Evolutionary conservation across 2,329 filamentous ascomycete species (phyloP).

Genomic region (Talaromyces sp.): DNA sequence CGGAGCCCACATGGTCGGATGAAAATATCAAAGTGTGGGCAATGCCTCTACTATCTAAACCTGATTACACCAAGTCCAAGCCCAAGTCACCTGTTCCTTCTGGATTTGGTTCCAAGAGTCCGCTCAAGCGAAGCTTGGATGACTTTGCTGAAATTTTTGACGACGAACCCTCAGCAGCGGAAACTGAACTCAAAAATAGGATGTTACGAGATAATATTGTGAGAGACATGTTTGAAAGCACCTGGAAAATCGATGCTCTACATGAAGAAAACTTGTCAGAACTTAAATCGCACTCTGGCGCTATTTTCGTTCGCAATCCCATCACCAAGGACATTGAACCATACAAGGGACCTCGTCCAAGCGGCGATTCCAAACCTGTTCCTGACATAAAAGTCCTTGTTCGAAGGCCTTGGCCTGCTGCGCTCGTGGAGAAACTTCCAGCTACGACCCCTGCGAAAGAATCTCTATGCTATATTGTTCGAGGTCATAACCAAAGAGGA

Average conservation of each 20-base stretch:
- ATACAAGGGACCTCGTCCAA: slow-evolving; percentile 65
- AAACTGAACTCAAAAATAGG: slow-evolving; percentile 36
- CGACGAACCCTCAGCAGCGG: slow-evolving; percentile 9
- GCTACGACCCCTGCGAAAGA: slow-evolving; percentile 59
- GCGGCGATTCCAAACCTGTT: slow-evolving; percentile 41
- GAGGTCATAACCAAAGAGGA: slow-evolving; percentile 69
- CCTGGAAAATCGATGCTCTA: slow-evolving; percentile 68
- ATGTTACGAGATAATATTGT: slow-evolving; percentile 58
- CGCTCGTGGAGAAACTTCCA: slow-evolving; percentile 61
- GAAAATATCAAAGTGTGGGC: slow-evolving; percentile 79
- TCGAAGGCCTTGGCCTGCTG: slow-evolving; percentile 73
- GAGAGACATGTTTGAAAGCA: slow-evolving; percentile 72
- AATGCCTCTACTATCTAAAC: slow-evolving; percentile 50
- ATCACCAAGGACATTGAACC: slow-evolving; percentile 59
- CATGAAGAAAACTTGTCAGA: slow-evolving; percentile 61
- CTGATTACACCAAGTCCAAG: slow-evolving; percentile 13
- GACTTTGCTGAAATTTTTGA: slow-evolving; percentile 38
- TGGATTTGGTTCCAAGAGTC: slow-evolving; percentile 19
- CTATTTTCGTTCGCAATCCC: slow-evolving; percentile 62
- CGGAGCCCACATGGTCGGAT: slow-evolving; percentile 67
- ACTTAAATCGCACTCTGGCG: slow-evolving; percentile 62
- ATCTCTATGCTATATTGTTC: slow-evolving; percentile 81
- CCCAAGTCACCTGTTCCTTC: slow-evolving; percentile 11
- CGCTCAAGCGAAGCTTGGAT: slow-evolving; percentile 46
- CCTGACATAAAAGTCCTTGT: slow-evolving; percentile 68